A percentile compares a stretch with the other conserved stretches of the same genome.
Conservation (phyloP, 2,329 filamentous ascomycete species). For the Fonsecaea pedrosoi region DNA sequence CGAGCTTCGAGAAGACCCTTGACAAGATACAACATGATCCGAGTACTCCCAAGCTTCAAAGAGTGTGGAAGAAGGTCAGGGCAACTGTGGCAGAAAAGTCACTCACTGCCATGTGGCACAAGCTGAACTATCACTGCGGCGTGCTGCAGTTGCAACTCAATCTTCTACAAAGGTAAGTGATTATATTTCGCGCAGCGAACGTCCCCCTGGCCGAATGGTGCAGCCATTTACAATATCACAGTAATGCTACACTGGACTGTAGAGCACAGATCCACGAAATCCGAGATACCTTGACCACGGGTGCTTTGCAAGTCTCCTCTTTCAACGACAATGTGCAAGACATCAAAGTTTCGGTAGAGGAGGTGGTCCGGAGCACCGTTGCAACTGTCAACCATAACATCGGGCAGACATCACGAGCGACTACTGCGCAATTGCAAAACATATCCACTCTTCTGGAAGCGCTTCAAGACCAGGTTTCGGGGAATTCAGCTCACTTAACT, state of each 20-base stretch:
- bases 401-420: not conserved
- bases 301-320: not conserved
- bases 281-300: not conserved
- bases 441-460: conserved; percentile 1
- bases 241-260: not conserved
- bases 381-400: not conserved
- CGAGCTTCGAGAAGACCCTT: not conserved
- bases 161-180: not conserved
- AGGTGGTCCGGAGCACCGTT: not conserved
- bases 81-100: not conserved
- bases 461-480: not conserved
- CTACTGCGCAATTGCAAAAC: not conserved
- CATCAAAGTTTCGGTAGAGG: not conserved
- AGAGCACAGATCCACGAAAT: not conserved
- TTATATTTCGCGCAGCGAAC: not conserved
- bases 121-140: conserved; percentile 1
- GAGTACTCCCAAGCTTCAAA: not conserved
- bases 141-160: conserved; percentile 7
- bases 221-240: not conserved
- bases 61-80: not conserved
- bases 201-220: not conserved
- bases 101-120: conserved; percentile 4
- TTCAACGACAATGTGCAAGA: not conserved
- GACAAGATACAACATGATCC: not conserved
- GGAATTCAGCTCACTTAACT: not conserved